Percentiles rank a stretch among this genome's conserved stretches.
Evolutionary conservation across 2,329 filamentous ascomycete genomes (phyloP).

Genomic region (Aspergillus fischeri): DNA sequence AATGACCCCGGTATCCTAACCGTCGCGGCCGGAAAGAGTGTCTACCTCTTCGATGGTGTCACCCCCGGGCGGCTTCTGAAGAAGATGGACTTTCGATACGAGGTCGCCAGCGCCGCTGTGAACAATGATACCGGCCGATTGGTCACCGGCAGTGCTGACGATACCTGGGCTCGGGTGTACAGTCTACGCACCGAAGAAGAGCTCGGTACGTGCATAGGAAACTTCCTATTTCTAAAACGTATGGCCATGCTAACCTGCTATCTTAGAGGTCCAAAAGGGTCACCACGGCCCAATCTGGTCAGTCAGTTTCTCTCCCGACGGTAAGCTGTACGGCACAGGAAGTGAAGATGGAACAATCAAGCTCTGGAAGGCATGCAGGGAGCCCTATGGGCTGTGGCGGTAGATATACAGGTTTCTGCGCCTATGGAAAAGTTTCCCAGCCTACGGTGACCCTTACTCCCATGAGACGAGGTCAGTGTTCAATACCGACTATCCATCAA

Average conservation of each 20-base stretch:
- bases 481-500: not conserved
- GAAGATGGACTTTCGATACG: slow-evolving; percentile 72
- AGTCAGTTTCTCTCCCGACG: slow-evolving; percentile 88
- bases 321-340: slow-evolving; percentile 91
- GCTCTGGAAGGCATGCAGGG: slow-evolving; percentile 67
- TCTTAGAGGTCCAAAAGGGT: slow-evolving; percentile 81
- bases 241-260: not conserved
- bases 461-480: not conserved
- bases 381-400: slow-evolving; percentile 63
- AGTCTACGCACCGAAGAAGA: slow-evolving; percentile 80
- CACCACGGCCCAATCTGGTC: slow-evolving; percentile 98
- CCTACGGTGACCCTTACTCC: not conserved
- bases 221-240: not conserved
- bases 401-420: slow-evolving; percentile 23
- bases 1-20: slow-evolving; percentile 70
- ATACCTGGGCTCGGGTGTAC: slow-evolving; percentile 96
- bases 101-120: slow-evolving; percentile 84
- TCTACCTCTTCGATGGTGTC: slow-evolving; percentile 83
- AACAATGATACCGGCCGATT: slow-evolving; percentile 77
- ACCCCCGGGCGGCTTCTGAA: slow-evolving; percentile 70
- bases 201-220: slow-evolving; percentile 50
- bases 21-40: slow-evolving; percentile 88
- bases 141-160: slow-evolving; percentile 83
- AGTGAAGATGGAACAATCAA: slow-evolving; percentile 98
- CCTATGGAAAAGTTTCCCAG: not conserved